Evolutionary conservation across 1,284 basidiomycete species (phyloP), one percentile per base, ranked within the genome.

Genomic region (Neotropicomus parvogracilis): DNA sequence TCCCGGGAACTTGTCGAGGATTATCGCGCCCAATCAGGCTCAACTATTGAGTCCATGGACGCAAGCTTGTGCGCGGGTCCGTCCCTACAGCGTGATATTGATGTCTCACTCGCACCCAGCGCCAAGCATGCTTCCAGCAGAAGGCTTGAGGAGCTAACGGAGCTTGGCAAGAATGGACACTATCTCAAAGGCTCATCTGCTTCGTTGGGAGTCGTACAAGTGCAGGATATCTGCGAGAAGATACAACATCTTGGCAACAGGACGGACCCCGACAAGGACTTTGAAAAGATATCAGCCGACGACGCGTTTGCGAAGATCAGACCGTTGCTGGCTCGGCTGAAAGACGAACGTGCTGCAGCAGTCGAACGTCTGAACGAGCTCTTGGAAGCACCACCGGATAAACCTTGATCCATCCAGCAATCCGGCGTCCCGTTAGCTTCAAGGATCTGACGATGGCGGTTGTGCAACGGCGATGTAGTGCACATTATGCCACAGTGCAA

Each of bases 181-280:
- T 97, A 91, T 69, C 81, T 97, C 64, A 97, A 97, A 68, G 94
- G 93, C 41, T 95, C 92, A 2, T 94, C 91, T 27, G 93, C 93
- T 13, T 91, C 94, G 2, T 78, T 97, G 36, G 93, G 93, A 31
- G 80, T 94, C 34, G 73, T 75, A 55, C 82, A 81, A 59, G 91
- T 97, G 47, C 84, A 91, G 64, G 77, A 73, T 24, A 83, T 85
- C 38, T 95, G 93, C 70, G 91, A 92, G 68, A 80, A 80, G 69
- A 94, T 95, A 65, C 93, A 95, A 69, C 83, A 94, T 68, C 85
- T 88, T 62, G 92, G 92, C 43, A 77, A 77, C 46, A 65, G 71
- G 46, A 70, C 72, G 20, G 82, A 86, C 60, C 61, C 59, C 24
- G 63, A 62, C 49, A 64, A 53, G 49, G 78, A 79, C 49, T 70